Percentiles rank a stretch among this genome's conserved stretches.
Evolutionary conservation across 2,329 filamentous ascomycete genomes (phyloP).

Genomic region (Trichoderma cornu-damae): DNA sequence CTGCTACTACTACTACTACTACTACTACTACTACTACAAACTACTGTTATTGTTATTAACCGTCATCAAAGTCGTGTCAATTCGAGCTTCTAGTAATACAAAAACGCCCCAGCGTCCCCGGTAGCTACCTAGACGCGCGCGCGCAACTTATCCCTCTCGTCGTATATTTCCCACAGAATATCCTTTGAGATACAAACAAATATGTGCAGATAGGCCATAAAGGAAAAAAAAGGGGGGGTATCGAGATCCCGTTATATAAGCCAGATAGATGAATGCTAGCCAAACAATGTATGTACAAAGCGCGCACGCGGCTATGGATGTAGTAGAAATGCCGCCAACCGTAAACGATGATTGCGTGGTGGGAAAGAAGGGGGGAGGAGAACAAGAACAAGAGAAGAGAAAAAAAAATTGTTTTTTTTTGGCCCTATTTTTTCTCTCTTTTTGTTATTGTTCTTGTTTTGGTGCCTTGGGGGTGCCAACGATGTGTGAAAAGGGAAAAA

Average conservation of each 20-base stretch:
- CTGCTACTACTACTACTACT: no score
- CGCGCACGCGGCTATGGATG: not conserved
- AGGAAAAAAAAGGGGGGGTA: slow-evolving; percentile 12
- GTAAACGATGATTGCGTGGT: not conserved
- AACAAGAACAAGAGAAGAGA: not conserved
- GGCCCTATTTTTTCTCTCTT: no score
- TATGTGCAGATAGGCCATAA: slow-evolving; percentile 4
- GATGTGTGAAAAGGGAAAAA: not conserved
- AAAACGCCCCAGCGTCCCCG: not conserved
- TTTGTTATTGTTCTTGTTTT: not conserved
- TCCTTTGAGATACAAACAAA: not conserved
- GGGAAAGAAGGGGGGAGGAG: not conserved
- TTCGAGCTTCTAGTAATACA: slow-evolving; percentile 11
- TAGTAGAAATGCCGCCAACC: not conserved
- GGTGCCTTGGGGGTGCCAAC: no score
- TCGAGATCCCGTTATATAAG: not conserved
- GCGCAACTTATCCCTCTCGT: not conserved
- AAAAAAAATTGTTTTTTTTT: no score
- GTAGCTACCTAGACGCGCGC: not conserved
- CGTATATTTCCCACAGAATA: not conserved
- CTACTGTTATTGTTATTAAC: no score
- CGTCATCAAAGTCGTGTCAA: slow-evolving; percentile 4
- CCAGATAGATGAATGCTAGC: not conserved
- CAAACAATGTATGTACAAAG: not conserved
- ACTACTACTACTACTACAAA: no score